These are phyloP conservation scores for Helichrysum umbraculigerum DNA, from an alignment of 129 eudicot genomes.

Conservation along the genomic window DNA sequence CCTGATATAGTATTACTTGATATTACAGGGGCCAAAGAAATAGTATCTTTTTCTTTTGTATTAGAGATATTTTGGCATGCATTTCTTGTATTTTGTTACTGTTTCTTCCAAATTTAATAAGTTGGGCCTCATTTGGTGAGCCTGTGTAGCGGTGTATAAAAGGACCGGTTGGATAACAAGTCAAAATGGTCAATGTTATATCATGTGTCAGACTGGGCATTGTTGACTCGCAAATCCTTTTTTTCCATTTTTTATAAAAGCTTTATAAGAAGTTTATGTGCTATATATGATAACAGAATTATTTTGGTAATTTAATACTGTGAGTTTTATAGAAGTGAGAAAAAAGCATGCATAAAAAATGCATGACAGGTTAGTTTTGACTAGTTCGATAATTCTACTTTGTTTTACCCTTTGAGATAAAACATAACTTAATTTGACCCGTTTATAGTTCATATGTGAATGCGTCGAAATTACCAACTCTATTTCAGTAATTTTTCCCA, in stretches of 20 bases:
- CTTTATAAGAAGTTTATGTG: neutral
- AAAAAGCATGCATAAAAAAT: neutral
- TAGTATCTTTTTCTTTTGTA: neutral
- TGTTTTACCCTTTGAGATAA: neutral
- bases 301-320: neutral
- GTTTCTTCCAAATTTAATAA: neutral
- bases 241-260: neutral
- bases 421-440: neutral
- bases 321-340: neutral
- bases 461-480: neutral
- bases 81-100: neutral
- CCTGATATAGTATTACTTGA: neutral
- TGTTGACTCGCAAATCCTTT: neutral
- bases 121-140: neutral
- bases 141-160: neutral
- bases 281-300: neutral
- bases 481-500: neutral
- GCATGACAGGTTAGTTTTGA: neutral
- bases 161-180: neutral
- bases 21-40: neutral
- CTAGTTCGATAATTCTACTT: neutral
- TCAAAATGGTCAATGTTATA: neutral
- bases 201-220: neutral
- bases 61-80: neutral
- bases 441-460: neutral